phyloP scores from a whole-genome alignment of 352 stramenopile species.

The Blastocystis sp. region DNA sequence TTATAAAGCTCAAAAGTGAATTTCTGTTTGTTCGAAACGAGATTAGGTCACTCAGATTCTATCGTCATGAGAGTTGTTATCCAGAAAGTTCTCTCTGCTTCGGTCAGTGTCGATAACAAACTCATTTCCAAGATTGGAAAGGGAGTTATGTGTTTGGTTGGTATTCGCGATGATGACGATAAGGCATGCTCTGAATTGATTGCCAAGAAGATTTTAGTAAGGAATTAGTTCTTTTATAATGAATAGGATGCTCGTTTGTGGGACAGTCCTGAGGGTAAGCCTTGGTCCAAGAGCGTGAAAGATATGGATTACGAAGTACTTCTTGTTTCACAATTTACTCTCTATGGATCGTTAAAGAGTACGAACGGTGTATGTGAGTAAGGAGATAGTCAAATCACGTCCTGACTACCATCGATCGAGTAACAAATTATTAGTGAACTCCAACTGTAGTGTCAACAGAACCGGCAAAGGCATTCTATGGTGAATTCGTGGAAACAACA shows the following conservation, averaged over 20 bases:
- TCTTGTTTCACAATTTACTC: conserved; percentile 56
- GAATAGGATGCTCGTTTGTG: conserved; percentile 53
- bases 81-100: conserved; percentile 51
- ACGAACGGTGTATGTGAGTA: neutral
- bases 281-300: conserved; percentile 60
- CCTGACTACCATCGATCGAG: conserved; percentile 61
- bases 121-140: conserved; percentile 56
- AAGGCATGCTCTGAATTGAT: conserved; percentile 34
- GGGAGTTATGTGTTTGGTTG: conserved; percentile 54
- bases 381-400: conserved; percentile 34
- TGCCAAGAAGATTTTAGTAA: conserved; percentile 52
- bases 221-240: neutral
- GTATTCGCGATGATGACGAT: conserved; percentile 60
- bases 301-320: conserved; percentile 62
- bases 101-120: conserved; percentile 29
- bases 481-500: conserved; percentile 13
- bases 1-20: conserved; percentile 30
- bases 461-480: conserved; percentile 5
- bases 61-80: conserved; percentile 44
- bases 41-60: neutral
- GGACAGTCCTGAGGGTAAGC: conserved; percentile 58
- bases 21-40: conserved; percentile 9
- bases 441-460: conserved; percentile 35
- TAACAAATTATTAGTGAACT: neutral
- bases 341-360: conserved; percentile 53